These are phyloP conservation scores for Aspergillus nidulans DNA, from an alignment of 495 filamentous ascomycete genomes.

Conservation along the genomic window DNA sequence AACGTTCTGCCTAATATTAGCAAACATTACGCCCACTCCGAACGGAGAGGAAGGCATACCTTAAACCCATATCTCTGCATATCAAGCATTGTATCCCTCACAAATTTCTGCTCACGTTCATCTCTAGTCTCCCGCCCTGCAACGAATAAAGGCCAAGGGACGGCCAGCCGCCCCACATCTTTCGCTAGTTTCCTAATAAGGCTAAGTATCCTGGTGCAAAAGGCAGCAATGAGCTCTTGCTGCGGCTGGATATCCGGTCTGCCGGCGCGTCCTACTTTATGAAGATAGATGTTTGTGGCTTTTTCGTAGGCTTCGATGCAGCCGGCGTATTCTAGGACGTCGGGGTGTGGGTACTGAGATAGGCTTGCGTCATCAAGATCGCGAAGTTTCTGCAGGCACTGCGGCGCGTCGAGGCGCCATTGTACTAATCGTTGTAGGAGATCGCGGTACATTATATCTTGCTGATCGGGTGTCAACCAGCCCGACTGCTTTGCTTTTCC, in stretches of 20 bases:
- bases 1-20: conserved; percentile 26
- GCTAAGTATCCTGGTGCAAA: conserved; percentile 31
- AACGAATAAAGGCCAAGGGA: conserved; percentile 37
- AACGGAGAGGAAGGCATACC: conserved; percentile 11
- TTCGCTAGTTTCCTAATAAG: conserved; percentile 35
- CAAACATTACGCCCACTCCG: neutral
- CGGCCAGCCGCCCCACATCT: conserved; percentile 34
- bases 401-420: conserved; percentile 33
- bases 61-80: conserved; percentile 37
- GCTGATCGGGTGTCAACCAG: conserved; percentile 29
- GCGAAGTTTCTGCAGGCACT: conserved; percentile 26
- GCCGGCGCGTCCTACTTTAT: conserved; percentile 32
- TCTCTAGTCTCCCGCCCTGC: conserved; percentile 36
- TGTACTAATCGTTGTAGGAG: conserved; percentile 28
- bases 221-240: conserved; percentile 26
- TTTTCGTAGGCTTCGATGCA: conserved; percentile 42
- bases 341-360: conserved; percentile 25
- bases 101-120: conserved; percentile 29
- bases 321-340: conserved; percentile 35
- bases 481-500: conserved; percentile 31
- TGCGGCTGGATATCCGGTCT: conserved; percentile 29
- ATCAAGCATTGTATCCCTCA: conserved; percentile 34
- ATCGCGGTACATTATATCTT: conserved; percentile 32
- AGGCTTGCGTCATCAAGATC: conserved; percentile 33
- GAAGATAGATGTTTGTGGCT: conserved; percentile 34